A percentile compares a stretch with the other conserved stretches of the same genome.
These are phyloP conservation scores for Cercospora zeina DNA, from an alignment of 2,329 filamentous ascomycete species.

Conservation along the genomic window DNA sequence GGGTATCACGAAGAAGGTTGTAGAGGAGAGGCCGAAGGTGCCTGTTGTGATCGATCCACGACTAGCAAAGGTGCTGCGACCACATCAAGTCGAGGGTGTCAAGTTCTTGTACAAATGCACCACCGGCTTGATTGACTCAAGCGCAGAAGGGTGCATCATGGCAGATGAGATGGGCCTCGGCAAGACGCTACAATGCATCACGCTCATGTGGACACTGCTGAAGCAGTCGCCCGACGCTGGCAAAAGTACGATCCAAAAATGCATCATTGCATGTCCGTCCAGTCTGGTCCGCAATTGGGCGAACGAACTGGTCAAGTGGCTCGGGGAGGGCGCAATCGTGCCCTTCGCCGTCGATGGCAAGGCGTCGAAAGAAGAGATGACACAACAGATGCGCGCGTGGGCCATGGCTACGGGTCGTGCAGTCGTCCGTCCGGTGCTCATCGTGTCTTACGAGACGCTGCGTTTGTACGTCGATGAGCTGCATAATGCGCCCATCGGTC, in stretches of 20 bases:
- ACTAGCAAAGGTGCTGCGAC: conserved; percentile 83
- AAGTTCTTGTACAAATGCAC: conserved; percentile 96
- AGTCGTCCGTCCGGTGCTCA: conserved; percentile 88
- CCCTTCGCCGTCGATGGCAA: conserved; percentile 98
- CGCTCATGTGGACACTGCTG: conserved; percentile 91
- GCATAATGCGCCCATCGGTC: conserved; percentile 82
- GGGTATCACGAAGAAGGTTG: conserved; percentile 78
- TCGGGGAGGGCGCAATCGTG: conserved; percentile 83
- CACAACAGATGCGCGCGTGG: conserved; percentile 89
- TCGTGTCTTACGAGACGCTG: conserved; percentile 96
- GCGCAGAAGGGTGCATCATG: conserved; percentile 98
- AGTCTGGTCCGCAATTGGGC: conserved; percentile 98
- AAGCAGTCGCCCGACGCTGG: conserved; percentile 97
- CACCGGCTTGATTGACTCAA: conserved; percentile 90
- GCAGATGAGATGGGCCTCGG: conserved; percentile 98
- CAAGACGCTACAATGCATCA: conserved; percentile 96
- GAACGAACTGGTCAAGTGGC: conserved; percentile 94
- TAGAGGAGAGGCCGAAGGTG: conserved; percentile 82
- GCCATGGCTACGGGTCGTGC: conserved; percentile 85
- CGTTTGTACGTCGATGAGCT: conserved; percentile 88
- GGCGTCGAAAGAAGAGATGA: conserved; percentile 89
- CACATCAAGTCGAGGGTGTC: conserved; percentile 96
- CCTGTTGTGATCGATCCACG: conserved; percentile 94
- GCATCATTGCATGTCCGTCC: conserved; percentile 93
- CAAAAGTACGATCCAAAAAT: conserved; percentile 90